Base-by-base conservation (phyloP, 345 rosid species). In the Linum trigynum region DNA sequence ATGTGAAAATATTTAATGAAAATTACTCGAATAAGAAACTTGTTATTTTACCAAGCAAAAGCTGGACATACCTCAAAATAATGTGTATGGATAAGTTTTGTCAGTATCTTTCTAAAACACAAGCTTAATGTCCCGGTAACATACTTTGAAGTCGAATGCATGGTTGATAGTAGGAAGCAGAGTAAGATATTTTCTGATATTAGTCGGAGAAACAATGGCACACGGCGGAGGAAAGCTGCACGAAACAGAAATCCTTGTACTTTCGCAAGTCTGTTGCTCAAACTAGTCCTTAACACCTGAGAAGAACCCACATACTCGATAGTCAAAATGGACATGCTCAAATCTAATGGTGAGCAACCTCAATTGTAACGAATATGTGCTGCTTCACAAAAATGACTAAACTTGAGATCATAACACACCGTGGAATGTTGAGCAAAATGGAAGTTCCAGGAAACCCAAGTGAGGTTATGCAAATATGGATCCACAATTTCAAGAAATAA, bases 171-270 rank as follows among this genome's bases (percentile, higher is more conserved):
- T 75, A 94, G 87, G 69, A 94, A 89, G 80, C 99, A 87, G 75
- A 94, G 72, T 45, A 94, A 66, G 76, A 94, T 84, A 75, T 91
- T 91, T 79, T 94, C 99, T 14, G 96, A 79, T 74, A 94, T 94
- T 66, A 91, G 82, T 68, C 81, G 85, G 70, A 91, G 74, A 79
- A 94, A 94, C 66, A 83, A 74, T 38, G 99, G 99, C 5, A 88
- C 83, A 15, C 90, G 97, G 71, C 83, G 81, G 76, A 94, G 92
- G 79, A 94, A 94, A 60, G 97, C 97, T 57, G 99, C 92, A 51
- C 91, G 97, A 68, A 94, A 91, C 57, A 94, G 78, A 79, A 91
- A 94, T 71, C 99, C 99, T 76, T 91, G 97, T 62, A 94, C 95
- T 89, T 91, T 94, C 35, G 99, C 99, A 71, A 91, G 77, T 80